Percentiles rank a stretch among this genome's conserved stretches.
Conservation (phyloP, 345 rosid species). For the Physaria fendleri region DNA sequence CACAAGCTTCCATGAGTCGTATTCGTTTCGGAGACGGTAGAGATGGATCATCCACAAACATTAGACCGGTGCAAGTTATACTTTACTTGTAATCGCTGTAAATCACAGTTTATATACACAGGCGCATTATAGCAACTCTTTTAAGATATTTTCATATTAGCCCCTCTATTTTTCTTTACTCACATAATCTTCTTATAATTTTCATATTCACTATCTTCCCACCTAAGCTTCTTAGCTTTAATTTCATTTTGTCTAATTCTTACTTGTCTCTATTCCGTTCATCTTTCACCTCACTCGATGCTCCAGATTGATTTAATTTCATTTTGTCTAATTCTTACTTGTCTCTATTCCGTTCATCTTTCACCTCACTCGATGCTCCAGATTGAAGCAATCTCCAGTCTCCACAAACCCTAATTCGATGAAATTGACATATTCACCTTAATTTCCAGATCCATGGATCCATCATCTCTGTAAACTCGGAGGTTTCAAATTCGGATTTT, state of each 20-base stretch:
- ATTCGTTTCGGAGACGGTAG: no score
- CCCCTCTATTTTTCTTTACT: no score
- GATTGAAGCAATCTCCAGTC: conserved; percentile 32
- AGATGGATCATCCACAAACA: conserved; percentile 57
- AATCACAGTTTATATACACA: not conserved
- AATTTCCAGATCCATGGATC: conserved; percentile 13
- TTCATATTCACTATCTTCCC: no score
- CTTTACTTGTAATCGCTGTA: conserved; percentile 17
- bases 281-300: conserved; percentile 28
- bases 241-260: not conserved
- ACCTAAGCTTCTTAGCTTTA: conserved; percentile 11
- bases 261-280: conserved; percentile 17
- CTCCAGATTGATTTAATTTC: conserved; percentile 16
- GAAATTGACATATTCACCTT: conserved; percentile 2
- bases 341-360: conserved; percentile 22
- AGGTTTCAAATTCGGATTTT: not conserved
- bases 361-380: conserved; percentile 28
- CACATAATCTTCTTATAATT: no score
- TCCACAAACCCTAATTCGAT: conserved; percentile 33
- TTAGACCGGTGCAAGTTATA: conserved; percentile 30
- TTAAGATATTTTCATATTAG: not conserved
- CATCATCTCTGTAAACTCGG: conserved; percentile 2
- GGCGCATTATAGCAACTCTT: not conserved
- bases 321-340: not conserved
- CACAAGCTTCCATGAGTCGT: no score